A percentile compares a stretch with the other conserved stretches of the same genome.
Evolutionary conservation across 2,329 filamentous ascomycete genomes (phyloP).

Genomic region (Scedosporium minutisporum): DNA sequence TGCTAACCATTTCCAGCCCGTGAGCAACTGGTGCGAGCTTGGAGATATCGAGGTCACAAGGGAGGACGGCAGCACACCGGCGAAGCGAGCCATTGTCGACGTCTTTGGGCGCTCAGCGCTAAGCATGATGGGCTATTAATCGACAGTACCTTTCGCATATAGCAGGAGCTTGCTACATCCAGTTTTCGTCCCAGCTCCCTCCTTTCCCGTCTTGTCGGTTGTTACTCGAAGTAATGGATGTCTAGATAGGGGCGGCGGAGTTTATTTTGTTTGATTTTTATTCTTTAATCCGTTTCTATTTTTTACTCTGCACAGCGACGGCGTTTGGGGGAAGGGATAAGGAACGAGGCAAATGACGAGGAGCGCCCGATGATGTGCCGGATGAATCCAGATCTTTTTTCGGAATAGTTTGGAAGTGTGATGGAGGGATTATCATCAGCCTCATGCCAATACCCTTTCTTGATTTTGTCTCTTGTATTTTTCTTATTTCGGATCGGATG

Average conservation of each 20-base stretch:
- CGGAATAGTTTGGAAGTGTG: conserved; percentile 4
- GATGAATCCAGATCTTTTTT: neutral
- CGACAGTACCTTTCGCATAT: neutral
- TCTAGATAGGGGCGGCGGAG: neutral
- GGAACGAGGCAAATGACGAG: neutral
- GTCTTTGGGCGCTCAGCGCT: neutral
- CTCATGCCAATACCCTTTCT: neutral
- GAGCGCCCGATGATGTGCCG: neutral
- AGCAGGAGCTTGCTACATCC: conserved; percentile 9
- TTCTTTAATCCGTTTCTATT: conserved; percentile 7
- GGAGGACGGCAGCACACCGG: neutral
- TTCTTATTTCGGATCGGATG: neutral
- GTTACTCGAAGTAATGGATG: neutral
- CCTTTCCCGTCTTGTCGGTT: conserved; percentile 7
- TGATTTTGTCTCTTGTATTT: neutral
- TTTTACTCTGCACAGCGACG: conserved; percentile 21
- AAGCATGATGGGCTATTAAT: neutral
- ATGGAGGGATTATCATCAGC: neutral
- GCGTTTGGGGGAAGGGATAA: conserved; percentile 17
- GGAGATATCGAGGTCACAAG: conserved; percentile 19
- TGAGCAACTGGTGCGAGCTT: conserved; percentile 59
- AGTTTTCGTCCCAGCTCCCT: neutral
- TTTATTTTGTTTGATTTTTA: conserved; percentile 9
- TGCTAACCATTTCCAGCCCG: conserved; percentile 36
- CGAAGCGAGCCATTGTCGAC: neutral